Base-by-base conservation (phyloP, 768 basidiomycete species). In the Naganishia friedmannii region DNA sequence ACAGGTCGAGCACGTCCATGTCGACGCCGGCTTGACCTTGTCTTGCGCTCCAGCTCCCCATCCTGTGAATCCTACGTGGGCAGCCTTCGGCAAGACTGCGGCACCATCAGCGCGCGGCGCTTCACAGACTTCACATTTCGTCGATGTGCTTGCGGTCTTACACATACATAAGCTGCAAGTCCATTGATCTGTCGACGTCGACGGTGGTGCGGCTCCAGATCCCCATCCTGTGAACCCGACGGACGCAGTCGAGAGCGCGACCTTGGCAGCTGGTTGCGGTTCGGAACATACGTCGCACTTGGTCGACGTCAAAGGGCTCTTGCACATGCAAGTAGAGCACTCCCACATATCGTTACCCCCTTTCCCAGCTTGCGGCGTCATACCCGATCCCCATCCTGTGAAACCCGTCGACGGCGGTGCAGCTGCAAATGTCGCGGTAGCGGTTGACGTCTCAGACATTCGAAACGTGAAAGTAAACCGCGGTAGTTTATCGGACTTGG, bases 211-310 rank as follows among this genome's bases (percentile, higher is more conserved):
- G 2, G 66, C 34, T 28, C 34, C 56, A 5, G 54, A 39, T 3
- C 70, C 70, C 66, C 66, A 71, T 5, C 70, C 70, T n/a, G 70
- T 68, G 58, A 71, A 71, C 10, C 56, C 70, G 21, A 56, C 67
- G 5, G 54, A 29, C 6, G 66, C 7, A 5, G 65, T 37, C 53
- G 37, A 19, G 13, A 54, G 3, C 28, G 29, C 39, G 12, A 54
- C 15, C 34, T 34, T 53, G 23, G 29, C 39, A 23, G 17, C 21
- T 28, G 53, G 53, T 57, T 31, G 19, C 1, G 54, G 37, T 17
- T 55, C 51, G 12, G 60, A 48, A 28, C 70, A 71, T 32, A 71
- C 66, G 21, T 71, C 70, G 34, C 70, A 71, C 31, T 71, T 66
- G 8, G 34, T 23, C 32, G 55, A 58, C 1, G 54, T 58, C 23